Evolutionary conservation across 2,329 filamentous ascomycete genomes (phyloP).

Genomic region (Aspergillus pseudotamarii): DNA sequence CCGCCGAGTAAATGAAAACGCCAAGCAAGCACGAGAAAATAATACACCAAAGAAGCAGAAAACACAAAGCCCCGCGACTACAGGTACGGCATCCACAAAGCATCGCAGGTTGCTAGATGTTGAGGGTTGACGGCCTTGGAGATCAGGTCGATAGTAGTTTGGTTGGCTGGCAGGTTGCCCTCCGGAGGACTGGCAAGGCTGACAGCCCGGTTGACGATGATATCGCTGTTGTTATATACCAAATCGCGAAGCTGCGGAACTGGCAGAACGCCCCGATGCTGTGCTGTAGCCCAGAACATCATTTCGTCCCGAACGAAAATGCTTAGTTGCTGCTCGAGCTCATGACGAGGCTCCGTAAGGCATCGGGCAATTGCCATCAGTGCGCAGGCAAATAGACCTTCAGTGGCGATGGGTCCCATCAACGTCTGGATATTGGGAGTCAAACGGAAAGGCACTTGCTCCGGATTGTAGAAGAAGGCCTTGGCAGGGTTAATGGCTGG

Average conservation of each 20-base stretch:
- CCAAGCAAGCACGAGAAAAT: conserved; percentile 18
- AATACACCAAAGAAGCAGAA: conserved; percentile 13
- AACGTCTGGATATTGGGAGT: conserved; percentile 94
- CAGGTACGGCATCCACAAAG: conserved; percentile 96
- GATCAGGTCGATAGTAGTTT: conserved; percentile 94
- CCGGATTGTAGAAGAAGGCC: conserved; percentile 90
- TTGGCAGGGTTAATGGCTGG: conserved; percentile 82
- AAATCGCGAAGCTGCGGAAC: conserved; percentile 74
- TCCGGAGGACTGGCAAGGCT: conserved; percentile 77
- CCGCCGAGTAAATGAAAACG: conserved; percentile 17
- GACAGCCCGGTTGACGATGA: conserved; percentile 87
- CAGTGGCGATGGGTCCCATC: conserved; percentile 93
- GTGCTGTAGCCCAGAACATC: conserved; percentile 90
- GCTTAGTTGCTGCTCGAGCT: conserved; percentile 92
- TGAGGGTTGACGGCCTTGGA: conserved; percentile 91
- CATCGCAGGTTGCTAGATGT: conserved; percentile 84
- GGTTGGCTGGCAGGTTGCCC: conserved; percentile 84
- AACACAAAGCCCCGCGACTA: conserved; percentile 42
- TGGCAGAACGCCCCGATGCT: conserved; percentile 66
- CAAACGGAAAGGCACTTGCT: conserved; percentile 94
- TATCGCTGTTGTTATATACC: conserved; percentile 83
- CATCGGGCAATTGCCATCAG: conserved; percentile 96
- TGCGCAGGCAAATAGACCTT: conserved; percentile 92
- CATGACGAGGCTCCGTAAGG: conserved; percentile 76
- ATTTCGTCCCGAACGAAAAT: conserved; percentile 98